phyloP scores from a whole-genome alignment of 441 rosid genomes.

The Melastoma candidum region DNA sequence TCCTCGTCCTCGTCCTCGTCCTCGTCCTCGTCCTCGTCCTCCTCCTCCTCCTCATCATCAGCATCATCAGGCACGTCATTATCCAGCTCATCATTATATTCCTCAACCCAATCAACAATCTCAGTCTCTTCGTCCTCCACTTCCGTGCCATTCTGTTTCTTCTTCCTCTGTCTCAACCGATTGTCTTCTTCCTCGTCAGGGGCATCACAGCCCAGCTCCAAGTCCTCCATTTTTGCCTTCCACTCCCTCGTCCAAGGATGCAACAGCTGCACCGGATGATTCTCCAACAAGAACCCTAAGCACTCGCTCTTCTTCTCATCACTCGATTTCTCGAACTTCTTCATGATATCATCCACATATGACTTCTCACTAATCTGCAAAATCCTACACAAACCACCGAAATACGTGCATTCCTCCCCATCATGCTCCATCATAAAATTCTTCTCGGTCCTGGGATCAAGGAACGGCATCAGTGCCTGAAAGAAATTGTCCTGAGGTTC shows the following conservation, averaged over 20 bases:
- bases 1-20: slow-evolving; percentile 20
- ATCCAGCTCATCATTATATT: slow-evolving; percentile 25
- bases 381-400: slow-evolving; percentile 80
- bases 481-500: slow-evolving; percentile 75
- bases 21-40: slow-evolving; percentile 16
- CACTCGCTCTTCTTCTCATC: slow-evolving; percentile 65
- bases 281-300: slow-evolving; percentile 58
- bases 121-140: slow-evolving; percentile 22
- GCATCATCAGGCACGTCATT: slow-evolving; percentile 27
- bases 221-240: slow-evolving; percentile 89
- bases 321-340: slow-evolving; percentile 67
- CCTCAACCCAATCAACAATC: slow-evolving; percentile 64
- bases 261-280: slow-evolving; percentile 63
- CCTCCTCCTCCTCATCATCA: slow-evolving; percentile 31
- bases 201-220: slow-evolving; percentile 93
- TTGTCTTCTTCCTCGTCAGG: slow-evolving; percentile 54
- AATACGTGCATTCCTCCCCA: slow-evolving; percentile 57
- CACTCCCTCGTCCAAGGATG: slow-evolving; percentile 93
- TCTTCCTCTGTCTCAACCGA: slow-evolving; percentile 6
- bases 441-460: slow-evolving; percentile 61
- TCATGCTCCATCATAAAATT: slow-evolving; percentile 43
- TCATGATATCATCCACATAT: slow-evolving; percentile 89
- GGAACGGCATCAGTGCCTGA: slow-evolving; percentile 37
- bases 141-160: neutral
- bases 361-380: slow-evolving; percentile 68